Percentiles rank a stretch among this genome's conserved stretches.
Evolutionary conservation across 441 rosid species (phyloP).

Genomic region (Populus hybrid): DNA sequence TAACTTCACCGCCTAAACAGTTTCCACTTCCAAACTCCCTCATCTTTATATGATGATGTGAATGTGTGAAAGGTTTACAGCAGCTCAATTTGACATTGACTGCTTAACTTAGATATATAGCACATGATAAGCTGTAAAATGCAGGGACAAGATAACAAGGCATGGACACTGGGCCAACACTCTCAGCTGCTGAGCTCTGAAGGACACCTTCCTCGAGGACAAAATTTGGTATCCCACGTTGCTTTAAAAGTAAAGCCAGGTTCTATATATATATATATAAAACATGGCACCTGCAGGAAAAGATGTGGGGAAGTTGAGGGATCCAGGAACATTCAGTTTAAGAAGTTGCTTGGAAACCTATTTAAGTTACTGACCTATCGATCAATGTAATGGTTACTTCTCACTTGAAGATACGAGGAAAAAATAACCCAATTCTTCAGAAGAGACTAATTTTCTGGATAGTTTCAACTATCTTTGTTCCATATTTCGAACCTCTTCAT

Average conservation of each 20-base stretch:
- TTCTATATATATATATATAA: neutral
- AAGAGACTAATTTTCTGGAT: neutral
- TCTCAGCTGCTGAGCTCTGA: neutral
- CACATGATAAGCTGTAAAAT: no score
- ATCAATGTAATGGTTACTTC: slow-evolving; percentile 1
- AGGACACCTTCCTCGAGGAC: neutral
- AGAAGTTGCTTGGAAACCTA: neutral
- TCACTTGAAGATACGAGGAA: neutral
- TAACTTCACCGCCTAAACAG: no score
- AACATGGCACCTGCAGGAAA: slow-evolving; percentile 7
- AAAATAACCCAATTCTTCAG: neutral
- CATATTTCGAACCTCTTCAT: slow-evolving; percentile 71
- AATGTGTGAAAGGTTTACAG: neutral
- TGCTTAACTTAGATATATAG: no score
- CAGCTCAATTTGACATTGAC: no score
- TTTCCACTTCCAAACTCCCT: no score
- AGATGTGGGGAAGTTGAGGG: neutral
- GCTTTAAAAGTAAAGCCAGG: neutral
- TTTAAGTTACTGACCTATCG: slow-evolving; percentile 9
- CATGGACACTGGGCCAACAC: neutral
- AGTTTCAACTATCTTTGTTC: slow-evolving; percentile 27
- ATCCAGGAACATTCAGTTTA: neutral
- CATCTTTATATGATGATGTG: no score
- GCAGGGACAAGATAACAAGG: neutral
- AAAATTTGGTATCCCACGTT: neutral